Percentiles rank a stretch among this genome's conserved stretches.
phyloP scores from a whole-genome alignment of 1,284 basidiomycete species.

The Trametes versicolor region DNA sequence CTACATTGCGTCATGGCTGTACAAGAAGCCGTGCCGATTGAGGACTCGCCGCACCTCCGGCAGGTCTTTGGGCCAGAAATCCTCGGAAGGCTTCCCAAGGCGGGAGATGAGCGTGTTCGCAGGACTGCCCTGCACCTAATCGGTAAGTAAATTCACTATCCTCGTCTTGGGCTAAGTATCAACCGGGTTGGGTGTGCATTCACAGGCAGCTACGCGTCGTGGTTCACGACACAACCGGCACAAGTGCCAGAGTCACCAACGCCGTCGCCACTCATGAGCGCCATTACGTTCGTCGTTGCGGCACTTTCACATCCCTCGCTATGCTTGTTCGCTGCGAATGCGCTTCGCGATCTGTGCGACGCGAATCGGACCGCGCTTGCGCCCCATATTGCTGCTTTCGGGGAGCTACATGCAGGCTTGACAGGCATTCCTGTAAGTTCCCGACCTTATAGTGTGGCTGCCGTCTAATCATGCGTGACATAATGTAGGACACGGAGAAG shows the following conservation, averaged over 20 bases:
- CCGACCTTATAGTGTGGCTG: not conserved
- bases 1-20: slow-evolving; percentile 87
- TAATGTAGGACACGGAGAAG: slow-evolving; percentile 80
- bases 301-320: slow-evolving; percentile 72
- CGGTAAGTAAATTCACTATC: slow-evolving; percentile 54
- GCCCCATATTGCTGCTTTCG: slow-evolving; percentile 85
- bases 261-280: slow-evolving; percentile 61
- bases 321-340: slow-evolving; percentile 80
- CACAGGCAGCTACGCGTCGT: slow-evolving; percentile 84
- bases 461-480: too few species aligned
- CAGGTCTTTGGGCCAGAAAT: slow-evolving; percentile 77
- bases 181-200: not conserved
- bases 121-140: slow-evolving; percentile 78
- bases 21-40: slow-evolving; percentile 86
- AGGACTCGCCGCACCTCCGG: slow-evolving; percentile 70
- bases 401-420: slow-evolving; percentile 81
- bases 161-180: not conserved
- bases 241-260: slow-evolving; percentile 47
- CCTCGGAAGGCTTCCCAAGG: slow-evolving; percentile 70
- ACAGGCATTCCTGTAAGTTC: slow-evolving; percentile 74
- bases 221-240: slow-evolving; percentile 73
- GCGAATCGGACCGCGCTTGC: slow-evolving; percentile 84
- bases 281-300: slow-evolving; percentile 78
- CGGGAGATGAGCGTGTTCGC: slow-evolving; percentile 73
- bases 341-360: slow-evolving; percentile 87